These are phyloP conservation scores for Yamadazyma sp. DNA, from an alignment of 805 yeast species.

Conservation along the genomic window DNA sequence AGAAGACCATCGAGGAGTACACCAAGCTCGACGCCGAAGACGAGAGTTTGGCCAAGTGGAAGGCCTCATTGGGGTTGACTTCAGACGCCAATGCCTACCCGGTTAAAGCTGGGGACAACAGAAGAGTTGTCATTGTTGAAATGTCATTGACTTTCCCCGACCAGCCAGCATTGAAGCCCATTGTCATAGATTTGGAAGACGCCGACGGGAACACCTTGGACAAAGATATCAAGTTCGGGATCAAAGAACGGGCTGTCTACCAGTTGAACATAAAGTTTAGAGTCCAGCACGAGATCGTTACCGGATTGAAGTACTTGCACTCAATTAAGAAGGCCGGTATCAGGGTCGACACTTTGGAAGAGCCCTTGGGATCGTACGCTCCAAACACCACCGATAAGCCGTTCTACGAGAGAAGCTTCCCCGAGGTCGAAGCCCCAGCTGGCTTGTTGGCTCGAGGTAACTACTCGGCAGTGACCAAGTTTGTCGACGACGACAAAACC, in stretches of 20 bases:
- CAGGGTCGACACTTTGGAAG: constrained; percentile 80
- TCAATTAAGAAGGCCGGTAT: constrained; percentile 85
- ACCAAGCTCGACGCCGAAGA: constrained; percentile 83
- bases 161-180: constrained; percentile 53
- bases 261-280: constrained; percentile 73
- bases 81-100: constrained; percentile 56
- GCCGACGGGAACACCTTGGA: constrained; percentile 52
- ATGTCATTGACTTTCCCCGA: constrained; percentile 72
- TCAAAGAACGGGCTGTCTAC: constrained; percentile 77
- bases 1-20: constrained; percentile 84
- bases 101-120: constrained; percentile 65
- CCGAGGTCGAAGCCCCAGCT: constrained; percentile 81
- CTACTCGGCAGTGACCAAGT: constrained; percentile 77
- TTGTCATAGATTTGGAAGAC: constrained; percentile 67
- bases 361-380: constrained; percentile 87
- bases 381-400: constrained; percentile 85
- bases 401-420: constrained; percentile 57
- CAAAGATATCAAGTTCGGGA: constrained; percentile 65
- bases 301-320: constrained; percentile 86
- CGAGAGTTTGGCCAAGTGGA: constrained; percentile 89
- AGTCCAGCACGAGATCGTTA: constrained; percentile 86
- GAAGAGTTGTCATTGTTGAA: constrained; percentile 77
- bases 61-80: constrained; percentile 76
- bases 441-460: constrained; percentile 87
- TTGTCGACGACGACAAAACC: constrained; percentile 81